phyloP scores from a whole-genome alignment of 371 early-diverging fungal genomes.

The Mortierella sp. region DNA sequence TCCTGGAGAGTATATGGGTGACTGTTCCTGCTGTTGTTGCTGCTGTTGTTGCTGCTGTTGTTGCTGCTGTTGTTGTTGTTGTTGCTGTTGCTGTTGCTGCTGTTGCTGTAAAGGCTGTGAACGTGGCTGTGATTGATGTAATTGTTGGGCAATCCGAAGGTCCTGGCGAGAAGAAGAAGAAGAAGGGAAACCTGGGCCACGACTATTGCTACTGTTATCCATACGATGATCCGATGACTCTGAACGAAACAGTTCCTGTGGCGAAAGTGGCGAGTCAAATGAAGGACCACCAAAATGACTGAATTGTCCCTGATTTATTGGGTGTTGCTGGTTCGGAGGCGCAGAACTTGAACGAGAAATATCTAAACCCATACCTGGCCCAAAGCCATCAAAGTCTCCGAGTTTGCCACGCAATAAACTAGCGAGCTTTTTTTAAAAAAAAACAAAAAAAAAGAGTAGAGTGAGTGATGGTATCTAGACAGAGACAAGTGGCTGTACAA shows the following conservation, averaged over 20 bases:
- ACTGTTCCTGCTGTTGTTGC: slow-evolving; percentile 14
- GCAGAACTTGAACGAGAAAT: slow-evolving; percentile 47
- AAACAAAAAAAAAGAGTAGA: not conserved
- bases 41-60: slow-evolving; percentile 4
- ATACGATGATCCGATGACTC: slow-evolving; percentile 30
- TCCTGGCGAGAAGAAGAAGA: slow-evolving; percentile 16
- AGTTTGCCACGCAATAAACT: slow-evolving; percentile 41
- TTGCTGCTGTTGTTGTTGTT: slow-evolving; percentile 5
- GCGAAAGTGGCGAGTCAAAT: slow-evolving; percentile 39
- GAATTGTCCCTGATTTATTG: slow-evolving; percentile 23
- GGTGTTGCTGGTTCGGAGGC: slow-evolving; percentile 45
- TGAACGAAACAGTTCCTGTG: slow-evolving; percentile 29
- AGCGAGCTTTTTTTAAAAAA: slow-evolving; percentile 10
- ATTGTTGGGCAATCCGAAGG: slow-evolving; percentile 8
- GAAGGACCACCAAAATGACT: slow-evolving; percentile 26
- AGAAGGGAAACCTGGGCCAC: not conserved
- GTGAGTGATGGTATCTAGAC: not conserved
- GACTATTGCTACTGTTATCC: not conserved
- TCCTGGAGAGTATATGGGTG: slow-evolving; percentile 46
- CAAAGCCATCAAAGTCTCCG: slow-evolving; percentile 38
- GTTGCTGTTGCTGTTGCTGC: slow-evolving; percentile 35
- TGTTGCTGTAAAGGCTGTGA: slow-evolving; percentile 39
- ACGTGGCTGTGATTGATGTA: slow-evolving; percentile 27
- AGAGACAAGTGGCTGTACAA: not conserved
- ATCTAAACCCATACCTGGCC: slow-evolving; percentile 26